Evolutionary conservation across 495 filamentous ascomycete species (phyloP).

Genomic region (Hyaloscypha finlandica): DNA sequence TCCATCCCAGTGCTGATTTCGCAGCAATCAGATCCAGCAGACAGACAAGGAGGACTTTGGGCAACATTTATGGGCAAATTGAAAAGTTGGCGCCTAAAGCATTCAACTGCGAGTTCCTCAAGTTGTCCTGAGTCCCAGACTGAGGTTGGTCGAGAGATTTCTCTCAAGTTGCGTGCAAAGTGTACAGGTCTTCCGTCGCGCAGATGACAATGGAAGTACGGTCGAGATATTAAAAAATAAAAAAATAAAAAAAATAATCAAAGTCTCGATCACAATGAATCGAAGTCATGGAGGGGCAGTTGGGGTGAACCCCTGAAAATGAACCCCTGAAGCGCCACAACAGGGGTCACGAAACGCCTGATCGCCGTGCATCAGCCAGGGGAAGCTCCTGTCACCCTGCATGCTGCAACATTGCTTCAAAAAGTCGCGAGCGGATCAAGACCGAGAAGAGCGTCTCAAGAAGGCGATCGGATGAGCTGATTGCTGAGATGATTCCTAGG

Average conservation of each 20-base stretch:
- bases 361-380: slow-evolving; percentile 1
- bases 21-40: slow-evolving; percentile 25
- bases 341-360: slow-evolving; percentile 8
- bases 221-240: too few relatives aligned
- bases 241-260: background rate
- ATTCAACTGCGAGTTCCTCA: background rate
- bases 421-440: background rate
- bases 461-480: background rate
- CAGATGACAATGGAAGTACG: too few relatives aligned
- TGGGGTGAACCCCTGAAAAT: background rate
- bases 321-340: background rate
- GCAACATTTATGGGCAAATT: slow-evolving; percentile 8
- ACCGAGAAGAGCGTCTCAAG: background rate
- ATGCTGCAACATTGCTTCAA: slow-evolving; percentile 6
- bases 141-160: background rate
- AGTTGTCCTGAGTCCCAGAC: background rate
- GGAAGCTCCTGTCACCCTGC: slow-evolving; percentile 13
- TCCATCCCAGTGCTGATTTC: slow-evolving; percentile 35
- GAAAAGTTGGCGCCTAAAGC: background rate
- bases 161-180: too few relatives aligned
- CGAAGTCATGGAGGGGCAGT: background rate
- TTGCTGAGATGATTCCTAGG: background rate
- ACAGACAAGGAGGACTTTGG: slow-evolving; percentile 27
- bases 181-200: too few relatives aligned
- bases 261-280: background rate